Conservation (phyloP, 208 protist species). For the Trypanosoma theileri region DNA sequence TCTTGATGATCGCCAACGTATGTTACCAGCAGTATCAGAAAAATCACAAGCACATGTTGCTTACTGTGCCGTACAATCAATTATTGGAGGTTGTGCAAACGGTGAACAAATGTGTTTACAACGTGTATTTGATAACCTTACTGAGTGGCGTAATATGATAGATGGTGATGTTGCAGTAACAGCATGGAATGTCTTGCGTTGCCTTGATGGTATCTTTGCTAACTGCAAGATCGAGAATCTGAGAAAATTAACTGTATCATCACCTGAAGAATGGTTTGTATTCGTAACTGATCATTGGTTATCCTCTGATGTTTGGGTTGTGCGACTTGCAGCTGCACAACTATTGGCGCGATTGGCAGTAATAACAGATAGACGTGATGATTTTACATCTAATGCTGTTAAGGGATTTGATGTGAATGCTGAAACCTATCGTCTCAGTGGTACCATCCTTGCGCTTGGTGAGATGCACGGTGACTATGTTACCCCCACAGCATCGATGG, state of each 20-base stretch:
- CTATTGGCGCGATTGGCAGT: conserved; percentile 29
- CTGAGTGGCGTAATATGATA: conserved; percentile 5
- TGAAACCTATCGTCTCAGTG: conserved; percentile 35
- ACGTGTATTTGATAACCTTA: conserved; percentile 5
- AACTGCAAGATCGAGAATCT: background rate
- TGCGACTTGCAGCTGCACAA: conserved; percentile 25
- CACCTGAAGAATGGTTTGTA: conserved; percentile 14
- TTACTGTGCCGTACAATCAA: conserved; percentile 10
- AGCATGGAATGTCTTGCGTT: conserved; percentile 29
- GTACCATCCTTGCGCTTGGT: conserved; percentile 30
- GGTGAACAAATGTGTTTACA: background rate
- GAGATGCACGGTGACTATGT: conserved; percentile 23
- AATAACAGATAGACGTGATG: conserved; percentile 12
- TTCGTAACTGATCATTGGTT: conserved; percentile 23
- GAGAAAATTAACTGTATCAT: background rate
- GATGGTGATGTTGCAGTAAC: background rate
- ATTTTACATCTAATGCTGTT: conserved; percentile 30
- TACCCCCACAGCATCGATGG: conserved; percentile 34
- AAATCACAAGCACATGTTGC: background rate
- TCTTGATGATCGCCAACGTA: conserved; percentile 5
- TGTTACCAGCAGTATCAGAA: background rate
- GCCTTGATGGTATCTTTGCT: conserved; percentile 12
- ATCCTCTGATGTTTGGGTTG: conserved; percentile 28
- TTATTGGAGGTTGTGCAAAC: background rate
- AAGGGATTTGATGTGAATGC: conserved; percentile 18